Evolutionary conservation across 169 alveolate species (phyloP).

Genomic region (Plasmodium blacklocki): DNA sequence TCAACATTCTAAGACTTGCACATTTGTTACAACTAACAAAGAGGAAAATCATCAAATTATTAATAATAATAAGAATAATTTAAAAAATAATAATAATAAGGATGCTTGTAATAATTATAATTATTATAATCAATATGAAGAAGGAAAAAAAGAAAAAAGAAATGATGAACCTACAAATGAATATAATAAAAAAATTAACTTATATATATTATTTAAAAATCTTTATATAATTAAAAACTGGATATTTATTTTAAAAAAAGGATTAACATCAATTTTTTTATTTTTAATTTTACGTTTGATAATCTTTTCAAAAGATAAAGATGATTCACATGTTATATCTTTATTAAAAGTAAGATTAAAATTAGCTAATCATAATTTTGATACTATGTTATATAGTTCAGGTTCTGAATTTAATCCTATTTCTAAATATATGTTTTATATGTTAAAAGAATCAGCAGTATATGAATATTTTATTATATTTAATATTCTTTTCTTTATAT

Average conservation of each 20-base stretch:
- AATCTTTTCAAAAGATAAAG: constrained; percentile 14
- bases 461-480: constrained; percentile 26
- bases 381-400: constrained; percentile 53
- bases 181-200: neutral
- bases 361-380: constrained; percentile 43
- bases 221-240: neutral
- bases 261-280: constrained; percentile 42
- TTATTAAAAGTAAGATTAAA: constrained; percentile 59
- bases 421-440: constrained; percentile 32
- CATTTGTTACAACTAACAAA: neutral
- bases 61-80: neutral
- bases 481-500: constrained; percentile 3
- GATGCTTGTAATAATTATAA: neutral
- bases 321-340: constrained; percentile 68
- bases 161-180: neutral
- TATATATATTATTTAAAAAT: neutral
- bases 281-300: constrained; percentile 26
- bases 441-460: constrained; percentile 55
- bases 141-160: neutral
- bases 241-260: constrained; percentile 21
- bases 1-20: neutral
- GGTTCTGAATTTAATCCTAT: constrained; percentile 64
- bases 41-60: neutral
- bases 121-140: neutral
- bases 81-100: neutral